Base-by-base conservation (phyloP, 371 early-diverging fungal genomes). In the Mortierella sp. region DNA sequence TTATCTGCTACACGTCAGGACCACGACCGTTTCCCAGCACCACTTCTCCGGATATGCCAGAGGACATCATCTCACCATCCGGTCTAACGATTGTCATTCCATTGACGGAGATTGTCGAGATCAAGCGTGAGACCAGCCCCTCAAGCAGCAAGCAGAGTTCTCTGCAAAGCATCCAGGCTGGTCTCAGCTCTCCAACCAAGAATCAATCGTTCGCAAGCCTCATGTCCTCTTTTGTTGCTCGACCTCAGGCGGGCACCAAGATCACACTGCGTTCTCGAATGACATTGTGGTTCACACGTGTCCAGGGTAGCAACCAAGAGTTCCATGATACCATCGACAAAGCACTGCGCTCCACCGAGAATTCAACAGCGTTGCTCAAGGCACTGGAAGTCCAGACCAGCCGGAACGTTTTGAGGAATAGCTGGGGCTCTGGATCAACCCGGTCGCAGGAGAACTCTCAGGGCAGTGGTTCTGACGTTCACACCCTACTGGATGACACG, bases 1-100 rank as follows among this genome's bases (percentile, higher is more conserved):
- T 76, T 49, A 54, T 76, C 21, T 76, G 76, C 27, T 76, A 68
- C 46, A 52, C 47, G 21, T 56, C 69, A 13, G 62, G 61, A 19
- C 57, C 51, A 28, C 43, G 46, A 0, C n/a, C 16, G 14, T 45
- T 53, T 22, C 17, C 31, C 4, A 22, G 21, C 45, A 29, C 37
- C 13, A n/a, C 29, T 2, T 40, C 46, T 5, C 10, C 40, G 6
- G 58, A 37, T 37, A 9, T 41, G n/a, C 17, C 54, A 19, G 13
- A 25, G 9, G 54, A 43, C 47, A 24, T 47, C 3, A 1, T 43
- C 4, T 56, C 53, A n/a, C 14, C 29, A 13, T 31, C 57, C 0
- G 22, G 56, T 0, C 17, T 73, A 53, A 67, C 50, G 16, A 39
- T 76, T 0, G 76, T 68, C 48, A 68, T 76, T 16, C 76, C 76